A percentile compares a stretch with the other conserved stretches of the same genome.
phyloP scores from a whole-genome alignment of 2,329 filamentous ascomycete genomes.

The Lachnellula cervina region DNA sequence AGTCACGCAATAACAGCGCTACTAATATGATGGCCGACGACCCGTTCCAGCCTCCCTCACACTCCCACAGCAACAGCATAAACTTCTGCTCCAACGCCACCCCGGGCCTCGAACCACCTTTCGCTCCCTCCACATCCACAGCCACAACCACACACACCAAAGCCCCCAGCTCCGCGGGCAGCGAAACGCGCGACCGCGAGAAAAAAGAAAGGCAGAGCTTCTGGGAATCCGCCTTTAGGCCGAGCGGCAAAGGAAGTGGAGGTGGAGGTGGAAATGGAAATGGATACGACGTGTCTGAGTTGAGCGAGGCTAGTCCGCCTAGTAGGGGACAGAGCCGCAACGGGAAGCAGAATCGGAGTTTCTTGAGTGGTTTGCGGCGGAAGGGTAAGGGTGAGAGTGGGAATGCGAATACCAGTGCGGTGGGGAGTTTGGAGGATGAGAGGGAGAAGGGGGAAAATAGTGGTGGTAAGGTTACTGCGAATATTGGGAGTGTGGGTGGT shows the following conservation, averaged over 20 bases:
- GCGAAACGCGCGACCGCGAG: slow-evolving; percentile 18
- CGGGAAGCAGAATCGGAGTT: slow-evolving; percentile 25
- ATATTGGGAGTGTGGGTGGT: too few relatives aligned
- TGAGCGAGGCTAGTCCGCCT: not conserved
- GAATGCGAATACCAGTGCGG: not conserved
- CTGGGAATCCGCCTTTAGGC: slow-evolving; percentile 30
- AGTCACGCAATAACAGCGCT: not conserved
- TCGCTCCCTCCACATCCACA: slow-evolving; percentile 5
- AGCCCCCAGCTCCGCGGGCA: slow-evolving; percentile 22
- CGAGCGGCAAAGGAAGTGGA: slow-evolving; percentile 16
- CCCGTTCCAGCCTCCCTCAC: not conserved
- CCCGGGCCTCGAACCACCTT: not conserved
- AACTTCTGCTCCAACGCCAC: not conserved
- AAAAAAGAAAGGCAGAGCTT: slow-evolving; percentile 28
- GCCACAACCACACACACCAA: slow-evolving; percentile 8
- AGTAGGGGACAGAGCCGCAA: slow-evolving; percentile 26
- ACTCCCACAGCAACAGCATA: not conserved
- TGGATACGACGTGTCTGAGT: slow-evolving; percentile 18
- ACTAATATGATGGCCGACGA: not conserved
- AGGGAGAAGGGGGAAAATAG: not conserved
- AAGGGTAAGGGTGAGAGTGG: slow-evolving; percentile 14
- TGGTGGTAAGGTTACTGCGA: too few relatives aligned
- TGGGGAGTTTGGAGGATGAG: not conserved
- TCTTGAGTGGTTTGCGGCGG: slow-evolving; percentile 25
- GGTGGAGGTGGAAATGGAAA: too few relatives aligned